phyloP scores from a whole-genome alignment of 1,284 basidiomycete genomes.

The Papiliotrema fonsecae region DNA sequence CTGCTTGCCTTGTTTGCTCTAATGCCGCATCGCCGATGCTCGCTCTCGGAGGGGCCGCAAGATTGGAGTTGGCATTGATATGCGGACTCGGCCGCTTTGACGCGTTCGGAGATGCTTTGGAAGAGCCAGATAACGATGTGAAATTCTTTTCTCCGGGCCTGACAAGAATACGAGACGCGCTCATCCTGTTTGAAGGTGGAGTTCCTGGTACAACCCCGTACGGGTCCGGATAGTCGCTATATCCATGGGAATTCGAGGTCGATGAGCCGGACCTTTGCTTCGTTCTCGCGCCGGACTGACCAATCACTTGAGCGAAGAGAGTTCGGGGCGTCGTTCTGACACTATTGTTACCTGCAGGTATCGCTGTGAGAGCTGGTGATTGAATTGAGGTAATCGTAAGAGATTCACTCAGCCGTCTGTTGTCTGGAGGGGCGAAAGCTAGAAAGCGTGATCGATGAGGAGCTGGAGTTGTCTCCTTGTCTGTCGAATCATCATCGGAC shows the following conservation, averaged over 20 bases:
- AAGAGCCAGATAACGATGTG: constrained; percentile 9
- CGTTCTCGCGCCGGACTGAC: not conserved
- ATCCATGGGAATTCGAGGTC: not conserved
- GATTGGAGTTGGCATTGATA: not conserved
- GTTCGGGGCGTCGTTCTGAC: not conserved
- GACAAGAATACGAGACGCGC: not conserved
- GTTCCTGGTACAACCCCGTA: constrained; percentile 1
- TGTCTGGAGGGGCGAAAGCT: constrained; percentile 13
- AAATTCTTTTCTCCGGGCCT: too few species aligned
- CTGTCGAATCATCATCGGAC: not conserved
- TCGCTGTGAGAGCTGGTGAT: not conserved
- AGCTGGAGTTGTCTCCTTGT: not conserved
- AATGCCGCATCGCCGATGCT: not conserved
- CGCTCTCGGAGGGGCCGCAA: constrained; percentile 1
- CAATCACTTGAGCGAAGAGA: constrained; percentile 6
- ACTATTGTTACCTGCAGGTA: not conserved
- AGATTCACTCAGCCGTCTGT: constrained; percentile 7
- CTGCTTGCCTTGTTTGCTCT: not conserved
- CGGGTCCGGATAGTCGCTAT: constrained; percentile 11
- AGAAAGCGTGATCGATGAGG: constrained; percentile 16
- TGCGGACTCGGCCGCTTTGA: constrained; percentile 12
- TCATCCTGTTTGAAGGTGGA: not conserved
- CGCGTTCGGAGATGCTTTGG: constrained; percentile 6
- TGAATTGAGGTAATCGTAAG: constrained; percentile 1
- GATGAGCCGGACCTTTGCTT: constrained; percentile 5